Conservation (phyloP, 1,284 basidiomycete genomes). For the Peniophora sp. region DNA sequence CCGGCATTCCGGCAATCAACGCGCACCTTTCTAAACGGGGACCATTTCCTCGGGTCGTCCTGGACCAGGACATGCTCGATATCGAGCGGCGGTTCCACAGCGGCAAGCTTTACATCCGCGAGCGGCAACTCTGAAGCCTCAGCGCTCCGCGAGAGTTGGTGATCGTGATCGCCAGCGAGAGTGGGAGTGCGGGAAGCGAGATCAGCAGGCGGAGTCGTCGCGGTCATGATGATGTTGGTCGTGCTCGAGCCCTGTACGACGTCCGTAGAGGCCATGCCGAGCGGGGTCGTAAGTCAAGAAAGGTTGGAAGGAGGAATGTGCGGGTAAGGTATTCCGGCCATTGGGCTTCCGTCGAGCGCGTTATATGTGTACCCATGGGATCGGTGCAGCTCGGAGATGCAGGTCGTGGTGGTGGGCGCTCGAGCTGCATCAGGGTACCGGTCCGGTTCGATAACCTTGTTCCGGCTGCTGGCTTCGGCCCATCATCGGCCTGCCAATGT, state of each 20-base stretch:
- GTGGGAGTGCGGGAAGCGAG: not conserved
- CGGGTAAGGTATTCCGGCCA: too few species aligned
- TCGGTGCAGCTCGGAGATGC: too few species aligned
- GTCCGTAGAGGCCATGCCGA: not conserved
- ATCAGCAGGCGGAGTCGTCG: not conserved
- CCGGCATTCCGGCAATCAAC: too few species aligned
- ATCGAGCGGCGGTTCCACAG: slow-evolving; percentile 24
- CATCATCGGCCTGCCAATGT: too few species aligned
- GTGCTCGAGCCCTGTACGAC: not conserved
- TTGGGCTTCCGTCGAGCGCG: too few species aligned
- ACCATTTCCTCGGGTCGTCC: not conserved
- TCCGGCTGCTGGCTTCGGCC: too few species aligned
- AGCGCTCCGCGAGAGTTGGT: too few species aligned
- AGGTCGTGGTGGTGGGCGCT: too few species aligned
- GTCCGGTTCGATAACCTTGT: too few species aligned
- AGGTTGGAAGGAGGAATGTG: not conserved
- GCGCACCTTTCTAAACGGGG: not conserved
- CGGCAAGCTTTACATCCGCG: not conserved
- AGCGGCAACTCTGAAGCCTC: not conserved
- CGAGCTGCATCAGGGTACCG: too few species aligned
- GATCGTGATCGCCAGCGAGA: not conserved
- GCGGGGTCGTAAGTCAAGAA: not conserved
- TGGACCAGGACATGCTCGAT: slow-evolving; percentile 43
- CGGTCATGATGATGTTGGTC: too few species aligned
- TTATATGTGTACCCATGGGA: too few species aligned